Base-by-base conservation (phyloP, 768 basidiomycete genomes). In the Agrocybe pediades region DNA sequence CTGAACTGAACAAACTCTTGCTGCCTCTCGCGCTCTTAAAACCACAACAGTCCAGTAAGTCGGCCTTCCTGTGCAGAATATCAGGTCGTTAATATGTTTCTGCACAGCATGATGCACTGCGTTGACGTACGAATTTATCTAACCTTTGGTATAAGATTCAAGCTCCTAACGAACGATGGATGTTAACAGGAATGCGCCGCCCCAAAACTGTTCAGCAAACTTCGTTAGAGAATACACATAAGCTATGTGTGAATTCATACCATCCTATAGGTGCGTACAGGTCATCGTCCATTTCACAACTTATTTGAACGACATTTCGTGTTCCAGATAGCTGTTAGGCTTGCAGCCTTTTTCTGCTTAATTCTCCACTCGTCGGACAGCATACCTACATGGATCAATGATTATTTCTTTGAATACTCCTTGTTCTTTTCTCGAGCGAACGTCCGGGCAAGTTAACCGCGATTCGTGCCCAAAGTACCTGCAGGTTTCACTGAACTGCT, bases 41-140 rank as follows among this genome's bases (percentile, higher is more conserved):
- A 5, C 24, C 17, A 4, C 20, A 29, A 16, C 56, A 80, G 80
- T 90, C 83, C 92, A 89, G 88, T 91, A 68, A 62, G 87, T 82
- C 19, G 1, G 26, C 27, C 45, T 42, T 26, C 19, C 48, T 27
- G 26, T 16, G 33, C 41, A 51, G 8, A 6, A 39, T 1, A 6
- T 9, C 5, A 15, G n/a, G 29, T 39, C 9, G 9, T 51, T 41
- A 19, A 16, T 23, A 26, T 27, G 33, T 46, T 20, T 30, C 19
- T 19, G 26, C 23, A 15, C 62, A 91, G 87, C 73, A 82, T 92
- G 86, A 95, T 95, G 91, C 94, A 95, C 76, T 95, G 92, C 65
- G 89, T 87, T 50, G 91, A 95, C 61, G 91, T 92, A 74, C 53
- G 88, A 77, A 40, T 24, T 50, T 16, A 27, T 29, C n/a, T 41